Evolutionary conservation across 2,329 filamentous ascomycete species (phyloP).

Genomic region (Magnaporthiopsis rhizophila): DNA sequence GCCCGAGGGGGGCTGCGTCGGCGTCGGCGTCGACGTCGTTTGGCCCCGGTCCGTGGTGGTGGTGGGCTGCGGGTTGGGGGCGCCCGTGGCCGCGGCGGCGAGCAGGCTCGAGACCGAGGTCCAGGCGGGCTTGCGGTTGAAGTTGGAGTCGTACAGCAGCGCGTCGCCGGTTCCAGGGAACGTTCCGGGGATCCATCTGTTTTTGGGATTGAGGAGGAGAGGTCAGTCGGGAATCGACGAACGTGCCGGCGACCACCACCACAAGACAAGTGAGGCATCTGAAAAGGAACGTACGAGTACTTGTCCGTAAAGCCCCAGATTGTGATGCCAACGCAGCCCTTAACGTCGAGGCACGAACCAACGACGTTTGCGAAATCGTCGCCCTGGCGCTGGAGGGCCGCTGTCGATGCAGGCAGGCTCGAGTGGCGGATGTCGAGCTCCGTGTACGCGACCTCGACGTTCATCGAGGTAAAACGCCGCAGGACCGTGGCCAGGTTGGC

Average conservation of each 20-base stretch:
- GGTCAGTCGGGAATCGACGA: too few relatives aligned
- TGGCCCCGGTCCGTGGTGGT: background rate
- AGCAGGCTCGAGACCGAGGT: conserved; percentile 23
- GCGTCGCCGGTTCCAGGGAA: conserved; percentile 33
- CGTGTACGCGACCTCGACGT: conserved; percentile 38
- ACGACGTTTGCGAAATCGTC: conserved; percentile 5
- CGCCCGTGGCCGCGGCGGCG: conserved; percentile 10
- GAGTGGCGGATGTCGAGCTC: conserved; percentile 30
- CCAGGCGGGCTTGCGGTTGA: conserved; percentile 32
- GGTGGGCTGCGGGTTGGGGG: background rate
- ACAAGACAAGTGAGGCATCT: too few relatives aligned
- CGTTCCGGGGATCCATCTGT: conserved; percentile 24
- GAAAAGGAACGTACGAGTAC: conserved; percentile 9
- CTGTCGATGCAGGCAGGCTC: background rate
- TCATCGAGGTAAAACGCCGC: conserved; percentile 27
- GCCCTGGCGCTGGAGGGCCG: conserved; percentile 1
- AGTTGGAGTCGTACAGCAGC: conserved; percentile 28
- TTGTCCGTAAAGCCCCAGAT: conserved; percentile 9
- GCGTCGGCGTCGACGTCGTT: background rate
- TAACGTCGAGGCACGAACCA: conserved; percentile 6
- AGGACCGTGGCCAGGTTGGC: conserved; percentile 28
- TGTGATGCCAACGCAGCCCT: conserved; percentile 8
- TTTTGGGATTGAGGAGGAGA: too few relatives aligned
- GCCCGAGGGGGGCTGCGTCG: background rate
- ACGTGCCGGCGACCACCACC: too few relatives aligned